phyloP scores from a whole-genome alignment of 176 grass and related monocot genomes.

The Oryza longistaminata region DNA sequence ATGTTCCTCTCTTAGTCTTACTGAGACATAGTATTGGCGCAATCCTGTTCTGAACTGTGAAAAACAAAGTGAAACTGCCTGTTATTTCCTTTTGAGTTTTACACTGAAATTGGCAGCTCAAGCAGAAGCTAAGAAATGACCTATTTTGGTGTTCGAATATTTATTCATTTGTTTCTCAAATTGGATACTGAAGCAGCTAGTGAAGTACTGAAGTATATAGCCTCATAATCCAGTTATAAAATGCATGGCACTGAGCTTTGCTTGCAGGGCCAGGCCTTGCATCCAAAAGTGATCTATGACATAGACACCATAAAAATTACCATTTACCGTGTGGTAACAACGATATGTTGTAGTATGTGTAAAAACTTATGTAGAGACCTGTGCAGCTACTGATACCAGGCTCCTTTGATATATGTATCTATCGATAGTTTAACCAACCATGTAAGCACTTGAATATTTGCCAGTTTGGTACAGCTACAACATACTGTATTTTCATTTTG shows the following conservation, averaged over 20 bases:
- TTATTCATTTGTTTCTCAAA: constrained; percentile 26
- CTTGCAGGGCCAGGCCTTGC: constrained; percentile 2
- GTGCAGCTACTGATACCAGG: neutral
- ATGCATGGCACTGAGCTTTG: neutral
- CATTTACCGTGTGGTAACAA: constrained; percentile 10
- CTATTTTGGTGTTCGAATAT: neutral
- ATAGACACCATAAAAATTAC: constrained; percentile 19
- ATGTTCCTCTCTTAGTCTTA: neutral
- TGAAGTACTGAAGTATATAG: constrained; percentile 2
- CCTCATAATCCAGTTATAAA: constrained; percentile 1
- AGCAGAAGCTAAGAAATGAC: neutral
- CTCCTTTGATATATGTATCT: constrained; percentile 1
- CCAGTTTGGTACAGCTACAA: constrained; percentile 4
- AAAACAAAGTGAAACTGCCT: constrained; percentile 7
- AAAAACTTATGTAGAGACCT: neutral
- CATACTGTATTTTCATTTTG: constrained; percentile 21
- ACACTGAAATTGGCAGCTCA: neutral
- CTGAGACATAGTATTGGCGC: neutral
- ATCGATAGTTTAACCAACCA: neutral
- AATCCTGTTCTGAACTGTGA: constrained; percentile 12
- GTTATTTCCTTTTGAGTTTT: constrained; percentile 15
- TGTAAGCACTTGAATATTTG: constrained; percentile 27
- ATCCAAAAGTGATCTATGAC: constrained; percentile 1
- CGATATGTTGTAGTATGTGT: constrained; percentile 5
- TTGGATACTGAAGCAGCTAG: neutral